Evolutionary conservation across 2,329 filamentous ascomycete genomes (phyloP), one percentile per base, ranked within the genome.

Genomic region (Lojkania enalia): DNA sequence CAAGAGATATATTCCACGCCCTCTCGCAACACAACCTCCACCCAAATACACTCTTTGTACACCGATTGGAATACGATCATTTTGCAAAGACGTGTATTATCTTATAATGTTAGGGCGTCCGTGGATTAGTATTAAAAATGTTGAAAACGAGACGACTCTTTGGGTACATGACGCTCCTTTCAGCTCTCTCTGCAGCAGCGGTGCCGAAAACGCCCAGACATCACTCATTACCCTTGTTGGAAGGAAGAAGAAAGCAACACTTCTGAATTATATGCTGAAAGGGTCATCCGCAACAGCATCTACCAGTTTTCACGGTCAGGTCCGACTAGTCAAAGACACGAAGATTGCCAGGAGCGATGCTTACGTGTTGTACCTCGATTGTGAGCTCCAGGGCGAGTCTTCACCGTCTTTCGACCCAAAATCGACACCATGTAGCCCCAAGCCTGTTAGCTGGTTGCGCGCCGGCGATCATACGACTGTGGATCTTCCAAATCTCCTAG

Each of bases 341-440:
- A 44, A 29, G 29, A 25, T 35, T 13, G 36, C 13, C 4, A 37
- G 36, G 7, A 19, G 25, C n/a, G 46, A 51, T 29, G 33, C 7
- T 16, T 47, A 48, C 2, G 16, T 44, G 5, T 39, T 56, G 2
- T 52, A 52, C 30, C 20, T 50, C 12, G 51, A 57, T 31, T 49
- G 43, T 40, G 46, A 53, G 33, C n/a, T 44, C 3, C 15, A 20
- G 15, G 19, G 12, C 5, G 19, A 37, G 19, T 23, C 42, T 19
- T 29, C 27, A 11, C 16, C 27, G 18, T 23, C 21, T 39, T 5
- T 42, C 33, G 6, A 27, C 23, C 7, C 23, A 27, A 7, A 27
- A 27, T 9, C 7, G 7, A 27, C 23, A 9, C 23, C n/a, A 9
- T 7, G 23, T 9, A 27, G 7, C 7, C 23, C 23, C 7, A 7